Base-by-base conservation (phyloP, 2,329 filamentous ascomycete genomes). In the Trichocomaceae sp. region DNA sequence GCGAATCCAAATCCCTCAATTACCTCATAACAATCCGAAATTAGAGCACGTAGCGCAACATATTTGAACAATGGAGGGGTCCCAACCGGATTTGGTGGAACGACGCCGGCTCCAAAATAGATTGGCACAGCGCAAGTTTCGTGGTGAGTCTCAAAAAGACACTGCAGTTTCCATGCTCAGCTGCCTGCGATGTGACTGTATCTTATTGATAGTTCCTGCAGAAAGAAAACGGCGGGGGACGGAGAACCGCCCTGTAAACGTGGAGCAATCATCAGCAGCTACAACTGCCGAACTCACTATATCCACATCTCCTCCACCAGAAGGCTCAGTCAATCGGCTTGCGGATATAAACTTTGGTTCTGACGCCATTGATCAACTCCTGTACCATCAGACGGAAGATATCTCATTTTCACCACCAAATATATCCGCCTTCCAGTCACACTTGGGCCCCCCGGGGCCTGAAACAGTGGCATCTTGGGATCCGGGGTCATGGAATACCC, bases 191-290 rank as follows among this genome's bases (percentile, higher is more conserved):
- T 10, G 26, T 29, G 7, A 8, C 3, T 29, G 26, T 9, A 29
- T 29, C 26, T 9, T 8, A 35, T 35, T 19, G 15, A 37, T 35
- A 13, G 10, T 15, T 35, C 31, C 15, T 90, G 95, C 75, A 47
- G 44, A 41, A 12, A 52, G 26, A 13, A 41, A 41, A 33, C 19
- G 44, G n/a, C 31, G 20, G 19, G 42, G 13, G 13, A 26, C 44
- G 26, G 44, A 31, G 35, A 46, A 26, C n/a, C 31, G 17, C 12
- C 22, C 10, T 29, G 19, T 35, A n/a, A 31, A 8, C 44, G 35
- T 17, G 19, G 22, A 20, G 35, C 50, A 13, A 13, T 5, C 31
- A 35, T 35, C 31, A 35, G 31, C 31, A 35, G 31, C 3, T n/a
- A n/a, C 35, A 22, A 9, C 5, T 12, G 35, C 7, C 20, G 13